Evolutionary conservation across 1,139 yeast species (phyloP), one percentile per base, ranked within the genome.

Genomic region (Kodamaea fungicola): DNA sequence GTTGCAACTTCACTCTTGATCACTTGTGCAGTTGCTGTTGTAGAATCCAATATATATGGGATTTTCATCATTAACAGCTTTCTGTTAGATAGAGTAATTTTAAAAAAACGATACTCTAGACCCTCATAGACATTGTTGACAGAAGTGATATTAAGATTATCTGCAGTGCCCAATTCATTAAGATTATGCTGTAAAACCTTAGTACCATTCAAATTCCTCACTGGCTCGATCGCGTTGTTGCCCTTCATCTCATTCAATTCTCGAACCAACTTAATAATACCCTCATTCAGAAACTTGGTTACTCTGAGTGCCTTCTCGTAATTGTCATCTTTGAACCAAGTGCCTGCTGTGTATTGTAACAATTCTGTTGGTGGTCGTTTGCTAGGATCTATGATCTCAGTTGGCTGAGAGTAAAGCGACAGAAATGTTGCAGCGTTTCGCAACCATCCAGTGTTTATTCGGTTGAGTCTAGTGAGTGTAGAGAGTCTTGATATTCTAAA

Each of bases 341-440:
- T 75, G 34, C 97, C 97, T 95, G 97, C 90, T 3, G 90, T 71
- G 58, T 88, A 90, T 54, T 83, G 79, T 68, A 86, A 90, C 52
- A 90, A 87, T 36, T 79, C 19, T 16, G 19, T 16, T 16, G 19
- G 19, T 16, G 19, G 19, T 16, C 19, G 3, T 16, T 16, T 16
- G 5, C 19, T 16, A 16, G 19, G 19, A 16, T 16, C 19, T 4
- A 16, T 16, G 19, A 16, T 16, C 19, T 16, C 19, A 16, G 19
- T 16, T 16, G 19, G 19, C 19, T 4, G 19, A 5, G 19, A 3
- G 19, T 4, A 16, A 16, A 16, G 19, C 5, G 19, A 16, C 19
- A 16, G 19, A 16, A 16, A 16, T 16, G 19, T 16, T 16, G 5
- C 19, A 5, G 19, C 5, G 5, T 16, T 16, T 16, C 19, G 19